Evolutionary conservation across 768 basidiomycete genomes (phyloP), one percentile per base, ranked within the genome.

Genomic region (Pleurotus platypus): DNA sequence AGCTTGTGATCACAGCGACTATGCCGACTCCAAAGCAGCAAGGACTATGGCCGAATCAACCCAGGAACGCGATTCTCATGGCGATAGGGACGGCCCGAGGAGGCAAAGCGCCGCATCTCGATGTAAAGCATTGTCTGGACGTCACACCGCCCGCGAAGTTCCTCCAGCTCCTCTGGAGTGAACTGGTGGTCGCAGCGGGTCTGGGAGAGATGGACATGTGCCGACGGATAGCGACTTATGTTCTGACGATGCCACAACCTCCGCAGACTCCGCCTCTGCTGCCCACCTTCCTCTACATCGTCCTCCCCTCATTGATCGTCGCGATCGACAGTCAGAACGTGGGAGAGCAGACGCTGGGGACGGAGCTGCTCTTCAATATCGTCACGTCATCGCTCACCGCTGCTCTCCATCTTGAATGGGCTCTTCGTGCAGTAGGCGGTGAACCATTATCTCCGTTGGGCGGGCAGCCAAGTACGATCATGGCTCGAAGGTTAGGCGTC

Each of bases 391-490:
- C 81, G 0, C 75, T 92, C 38, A 85, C 85, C 1, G 79, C 82
- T 1, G 83, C 87, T 0, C 72, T 89, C 49, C 87, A 92, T 61
- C 66, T 89, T 8, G 90, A 92, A 66, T 80, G 86, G 75, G 86
- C 86, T 9, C 70, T 87, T 58, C 78, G 79, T 53, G 76, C 79
- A 5, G 75, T 81, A 27, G 74, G 76, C 57, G 76, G 75, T 46
- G 81, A 85, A 53, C 75, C 80, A 50, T 69, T 71, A 16, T 69
- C 72, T 13, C 71, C 81, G 5, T 69, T 89, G 9, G 51, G 51
- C 26, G 89, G 89, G 9, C 83, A 88, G 64, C 72, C 84, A 6
- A 87, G 84, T 57, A 72, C 80, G 2, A 74, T 78, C 1, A 79
- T 90, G 76, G 87, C 87, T 2, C 78, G 86, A 48, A 78, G 82